Evolutionary conservation across 495 filamentous ascomycete species (phyloP).

Genomic region (Neurospora africana): DNA sequence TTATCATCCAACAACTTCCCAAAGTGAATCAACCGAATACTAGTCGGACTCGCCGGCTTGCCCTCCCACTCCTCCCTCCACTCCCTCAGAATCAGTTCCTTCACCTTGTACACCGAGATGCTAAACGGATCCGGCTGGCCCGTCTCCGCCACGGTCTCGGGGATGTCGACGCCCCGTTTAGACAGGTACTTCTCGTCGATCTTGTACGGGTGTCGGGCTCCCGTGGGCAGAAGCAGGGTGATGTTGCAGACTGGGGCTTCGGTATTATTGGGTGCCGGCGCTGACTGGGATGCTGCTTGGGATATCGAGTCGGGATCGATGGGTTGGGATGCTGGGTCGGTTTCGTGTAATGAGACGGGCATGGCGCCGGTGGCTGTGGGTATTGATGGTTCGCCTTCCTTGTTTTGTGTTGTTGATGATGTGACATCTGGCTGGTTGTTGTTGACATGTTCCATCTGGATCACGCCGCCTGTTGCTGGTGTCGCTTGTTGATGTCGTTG

Average conservation of each 20-base stretch:
- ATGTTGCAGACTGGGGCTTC: slow-evolving; percentile 35
- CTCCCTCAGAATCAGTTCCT: slow-evolving; percentile 82
- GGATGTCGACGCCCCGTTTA: slow-evolving; percentile 64
- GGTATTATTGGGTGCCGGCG: neutral
- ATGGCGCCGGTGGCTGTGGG: neutral
- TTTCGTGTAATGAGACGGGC: neutral
- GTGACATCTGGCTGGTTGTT: neutral
- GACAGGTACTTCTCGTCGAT: slow-evolving; percentile 77
- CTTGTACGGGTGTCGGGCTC: slow-evolving; percentile 74
- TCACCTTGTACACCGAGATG: slow-evolving; percentile 83
- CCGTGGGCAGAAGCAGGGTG: slow-evolving; percentile 69
- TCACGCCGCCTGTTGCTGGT: neutral
- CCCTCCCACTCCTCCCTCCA: slow-evolving; percentile 89
- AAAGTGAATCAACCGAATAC: slow-evolving; percentile 80
- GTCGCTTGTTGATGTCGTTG: neutral
- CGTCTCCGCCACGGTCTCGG: slow-evolving; percentile 39
- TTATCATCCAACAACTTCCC: slow-evolving; percentile 84
- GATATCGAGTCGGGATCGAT: neutral
- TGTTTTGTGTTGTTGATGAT: neutral
- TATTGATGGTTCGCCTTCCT: neutral
- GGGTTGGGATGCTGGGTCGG: neutral
- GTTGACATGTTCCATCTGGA: neutral
- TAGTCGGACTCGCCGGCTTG: slow-evolving; percentile 68
- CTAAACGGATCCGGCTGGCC: slow-evolving; percentile 64
- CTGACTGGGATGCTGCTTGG: neutral